Evolutionary conservation across 768 basidiomycete genomes (phyloP), one percentile per base, ranked within the genome.

Genomic region (Leccinum ochraceum): DNA sequence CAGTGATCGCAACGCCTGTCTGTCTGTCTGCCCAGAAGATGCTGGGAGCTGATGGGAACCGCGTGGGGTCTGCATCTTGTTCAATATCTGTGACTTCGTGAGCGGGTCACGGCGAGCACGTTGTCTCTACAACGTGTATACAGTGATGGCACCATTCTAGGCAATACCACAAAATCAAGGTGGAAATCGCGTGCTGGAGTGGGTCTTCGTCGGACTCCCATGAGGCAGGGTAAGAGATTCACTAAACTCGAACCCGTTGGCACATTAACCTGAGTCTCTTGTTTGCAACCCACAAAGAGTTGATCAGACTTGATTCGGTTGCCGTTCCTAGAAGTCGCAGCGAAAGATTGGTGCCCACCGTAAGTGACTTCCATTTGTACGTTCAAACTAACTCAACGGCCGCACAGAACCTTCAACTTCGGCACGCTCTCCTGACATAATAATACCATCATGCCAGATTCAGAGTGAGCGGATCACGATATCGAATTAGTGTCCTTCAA

Each of bases 191-290:
- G 53, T 44, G 58, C 42, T 28, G 24, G 22, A 52, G 56, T 52
- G 32, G 48, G 48, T 56, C 48, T 28, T 55, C 36, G 36, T 37
- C 14, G 14, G 36, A 37, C 36, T 37, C 6, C 36, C 69, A 59
- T 30, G 68, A 66, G 68, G 68, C 64, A 39, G 51, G 53, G 26
- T 28, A 42, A 55, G 36, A 44, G 49, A 51, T 52, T 64, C 58
- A 49, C 48, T 20, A 58, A 50, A 55, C 54, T 26, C 39, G 48
- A 58, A 57, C 42, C 32, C 14, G 14, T 44, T 14, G 39, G n/a
- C 53, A 36, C 59, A 37, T 13, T 16, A 3, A 16, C 14, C 37
- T 39, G 37, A 50, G 20, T 4, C 42, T 48, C 48, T 1, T 42
- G 50, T 46, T 57, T 46, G 52, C 46, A 44, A 49, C 39, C 42